phyloP scores from a whole-genome alignment of 768 basidiomycete species.

The Mycena albidolilacea region DNA sequence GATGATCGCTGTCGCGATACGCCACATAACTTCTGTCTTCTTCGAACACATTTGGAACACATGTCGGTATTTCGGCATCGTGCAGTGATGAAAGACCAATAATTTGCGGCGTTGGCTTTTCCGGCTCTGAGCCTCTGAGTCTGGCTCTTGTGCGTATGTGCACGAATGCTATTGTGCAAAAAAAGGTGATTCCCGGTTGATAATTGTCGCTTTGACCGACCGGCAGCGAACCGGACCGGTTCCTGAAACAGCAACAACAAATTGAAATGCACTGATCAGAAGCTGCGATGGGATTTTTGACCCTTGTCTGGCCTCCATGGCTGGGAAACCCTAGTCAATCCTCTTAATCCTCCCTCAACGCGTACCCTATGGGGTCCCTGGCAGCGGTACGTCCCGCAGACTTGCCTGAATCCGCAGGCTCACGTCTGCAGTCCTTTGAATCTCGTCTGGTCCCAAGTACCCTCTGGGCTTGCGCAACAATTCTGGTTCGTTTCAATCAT shows the following conservation, averaged over 20 bases:
- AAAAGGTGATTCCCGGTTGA: neutral
- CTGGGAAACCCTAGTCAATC: neutral
- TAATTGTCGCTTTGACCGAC: conserved; percentile 10
- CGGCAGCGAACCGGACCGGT: conserved; percentile 10
- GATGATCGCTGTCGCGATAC: neutral
- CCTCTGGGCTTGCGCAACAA: conserved; percentile 36
- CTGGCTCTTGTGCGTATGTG: no score
- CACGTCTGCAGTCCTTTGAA: conserved; percentile 20
- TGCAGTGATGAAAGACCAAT: neutral
- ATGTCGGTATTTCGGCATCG: neutral
- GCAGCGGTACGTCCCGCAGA: conserved; percentile 19
- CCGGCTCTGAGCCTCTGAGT: no score
- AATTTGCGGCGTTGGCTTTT: no score
- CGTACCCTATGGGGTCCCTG: conserved; percentile 27
- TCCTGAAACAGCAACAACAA: neutral
- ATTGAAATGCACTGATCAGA: neutral
- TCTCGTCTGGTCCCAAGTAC: conserved; percentile 37
- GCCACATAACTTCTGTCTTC: neutral
- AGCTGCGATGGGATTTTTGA: conserved; percentile 10
- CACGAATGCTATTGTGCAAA: neutral
- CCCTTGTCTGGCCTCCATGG: conserved; percentile 9
- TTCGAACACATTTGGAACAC: neutral
- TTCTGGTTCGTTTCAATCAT: conserved; percentile 27
- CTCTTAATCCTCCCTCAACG: neutral
- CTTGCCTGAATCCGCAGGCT: neutral